Evolutionary conservation across 1,139 yeast species (phyloP).

Genomic region (Pneumocystis sp.): DNA sequence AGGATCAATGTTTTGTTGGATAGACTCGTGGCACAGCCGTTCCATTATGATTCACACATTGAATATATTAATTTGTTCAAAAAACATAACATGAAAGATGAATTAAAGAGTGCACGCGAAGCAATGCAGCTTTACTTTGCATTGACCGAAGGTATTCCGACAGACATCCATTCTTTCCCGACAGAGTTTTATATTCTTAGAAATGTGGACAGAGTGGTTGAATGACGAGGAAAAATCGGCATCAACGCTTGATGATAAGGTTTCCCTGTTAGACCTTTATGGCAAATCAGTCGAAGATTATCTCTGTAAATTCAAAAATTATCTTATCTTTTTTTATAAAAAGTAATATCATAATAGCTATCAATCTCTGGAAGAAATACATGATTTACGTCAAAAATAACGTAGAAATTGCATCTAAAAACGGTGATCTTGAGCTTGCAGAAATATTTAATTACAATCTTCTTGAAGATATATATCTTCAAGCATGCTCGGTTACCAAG

Average conservation of each 20-base stretch:
- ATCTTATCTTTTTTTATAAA: neutral
- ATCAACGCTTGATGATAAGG: conserved; percentile 5
- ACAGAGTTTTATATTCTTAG: conserved; percentile 1
- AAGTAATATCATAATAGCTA: conserved; percentile 1
- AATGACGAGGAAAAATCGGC: neutral
- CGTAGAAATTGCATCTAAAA: conserved; percentile 14
- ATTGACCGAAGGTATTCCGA: conserved; percentile 2
- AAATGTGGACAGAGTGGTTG: conserved; percentile 10
- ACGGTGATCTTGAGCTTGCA: conserved; percentile 5
- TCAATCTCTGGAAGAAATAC: conserved; percentile 17
- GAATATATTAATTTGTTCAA: neutral
- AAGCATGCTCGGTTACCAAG: conserved; percentile 22
- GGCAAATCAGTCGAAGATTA: conserved; percentile 15
- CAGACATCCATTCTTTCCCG: neutral
- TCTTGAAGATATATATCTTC: conserved; percentile 7
- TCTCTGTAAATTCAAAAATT: conserved; percentile 8
- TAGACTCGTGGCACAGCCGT: neutral
- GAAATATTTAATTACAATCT: conserved; percentile 7
- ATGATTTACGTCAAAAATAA: conserved; percentile 12
- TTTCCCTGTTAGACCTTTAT: conserved; percentile 13
- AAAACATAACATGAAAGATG: neutral
- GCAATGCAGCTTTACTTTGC: conserved; percentile 8
- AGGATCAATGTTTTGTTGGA: neutral
- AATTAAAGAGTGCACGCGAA: conserved; percentile 1
- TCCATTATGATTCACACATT: conserved; percentile 1